Conservation (phyloP, 768 basidiomycete species). For the Suillus luteus region DNA sequence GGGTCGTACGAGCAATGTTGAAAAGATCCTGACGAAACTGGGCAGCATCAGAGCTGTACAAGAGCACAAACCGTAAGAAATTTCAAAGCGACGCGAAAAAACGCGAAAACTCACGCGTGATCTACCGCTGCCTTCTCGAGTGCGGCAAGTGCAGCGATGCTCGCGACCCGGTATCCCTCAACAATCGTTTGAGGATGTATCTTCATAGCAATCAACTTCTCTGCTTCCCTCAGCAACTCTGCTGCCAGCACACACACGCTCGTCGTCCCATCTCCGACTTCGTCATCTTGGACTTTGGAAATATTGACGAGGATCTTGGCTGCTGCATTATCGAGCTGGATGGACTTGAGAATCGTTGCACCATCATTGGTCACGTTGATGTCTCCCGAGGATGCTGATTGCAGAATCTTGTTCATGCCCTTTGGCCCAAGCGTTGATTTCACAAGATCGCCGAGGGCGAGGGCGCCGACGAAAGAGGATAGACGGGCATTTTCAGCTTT, state of each 20-base stretch:
- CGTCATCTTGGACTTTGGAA: slow-evolving; percentile 99
- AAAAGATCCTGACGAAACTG: slow-evolving; percentile 88
- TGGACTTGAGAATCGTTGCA: slow-evolving; percentile 96
- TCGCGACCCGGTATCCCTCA: slow-evolving; percentile 95
- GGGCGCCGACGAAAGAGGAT: slow-evolving; percentile 95
- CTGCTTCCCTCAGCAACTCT: slow-evolving; percentile 91
- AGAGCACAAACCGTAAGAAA: background rate
- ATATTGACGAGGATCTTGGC: slow-evolving; percentile 99
- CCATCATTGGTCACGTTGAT: slow-evolving; percentile 99
- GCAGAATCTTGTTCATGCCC: slow-evolving; percentile 99
- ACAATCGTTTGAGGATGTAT: slow-evolving; percentile 99
- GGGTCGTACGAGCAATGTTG: slow-evolving; percentile 94
- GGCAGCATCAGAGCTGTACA: slow-evolving; percentile 61
- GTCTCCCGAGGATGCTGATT: slow-evolving; percentile 84
- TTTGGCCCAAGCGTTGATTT: slow-evolving; percentile 98
- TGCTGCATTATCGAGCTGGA: slow-evolving; percentile 96
- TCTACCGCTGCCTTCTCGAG: slow-evolving; percentile 83
- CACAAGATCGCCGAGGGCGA: slow-evolving; percentile 96
- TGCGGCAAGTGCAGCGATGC: slow-evolving; percentile 78
- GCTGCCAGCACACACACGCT: slow-evolving; percentile 89
- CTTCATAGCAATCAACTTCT: slow-evolving; percentile 87
- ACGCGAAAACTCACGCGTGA: slow-evolving; percentile 62
- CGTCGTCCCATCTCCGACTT: slow-evolving; percentile 96
- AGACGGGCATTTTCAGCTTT: slow-evolving; percentile 98
- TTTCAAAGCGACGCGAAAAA: background rate